Percentiles rank a stretch among this genome's conserved stretches.
Conservation (phyloP, 2,329 filamentous ascomycete genomes). For the Helotiales sp. region DNA sequence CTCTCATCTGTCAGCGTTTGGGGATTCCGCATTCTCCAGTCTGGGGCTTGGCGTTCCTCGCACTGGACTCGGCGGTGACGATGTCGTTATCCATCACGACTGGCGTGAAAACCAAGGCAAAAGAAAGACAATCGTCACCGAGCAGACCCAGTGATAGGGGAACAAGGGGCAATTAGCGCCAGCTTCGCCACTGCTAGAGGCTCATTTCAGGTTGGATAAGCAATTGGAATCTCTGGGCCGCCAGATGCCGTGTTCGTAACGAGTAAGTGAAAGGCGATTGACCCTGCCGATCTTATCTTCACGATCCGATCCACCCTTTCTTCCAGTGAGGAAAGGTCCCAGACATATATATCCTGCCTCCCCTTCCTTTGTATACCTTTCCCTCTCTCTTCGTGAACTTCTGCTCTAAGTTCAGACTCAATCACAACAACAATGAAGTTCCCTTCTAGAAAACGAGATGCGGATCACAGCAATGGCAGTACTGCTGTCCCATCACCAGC, state of each 20-base stretch:
- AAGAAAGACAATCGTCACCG: slow-evolving; percentile 7
- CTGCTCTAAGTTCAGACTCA: neutral
- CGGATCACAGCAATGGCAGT: slow-evolving; percentile 12
- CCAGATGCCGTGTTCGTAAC: neutral
- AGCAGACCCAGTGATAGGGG: neutral
- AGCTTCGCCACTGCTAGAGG: neutral
- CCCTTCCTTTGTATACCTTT: neutral
- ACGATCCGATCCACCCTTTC: slow-evolving; percentile 2
- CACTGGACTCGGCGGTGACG: slow-evolving; percentile 2
- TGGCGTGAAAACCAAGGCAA: slow-evolving; percentile 6
- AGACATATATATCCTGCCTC: neutral
- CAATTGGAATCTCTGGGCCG: neutral
- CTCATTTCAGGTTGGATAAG: neutral
- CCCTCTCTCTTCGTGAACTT: neutral
- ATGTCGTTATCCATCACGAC: neutral
- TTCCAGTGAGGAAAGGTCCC: slow-evolving; percentile 2
- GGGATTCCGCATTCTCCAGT: slow-evolving; percentile 22
- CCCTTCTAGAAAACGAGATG: slow-evolving; percentile 16
- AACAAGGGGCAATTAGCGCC: slow-evolving; percentile 2
- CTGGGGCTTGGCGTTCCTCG: slow-evolving; percentile 20
- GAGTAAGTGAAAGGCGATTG: slow-evolving; percentile 9
- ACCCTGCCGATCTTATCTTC: slow-evolving; percentile 4
- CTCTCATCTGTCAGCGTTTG: slow-evolving; percentile 11
- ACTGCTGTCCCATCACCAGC: slow-evolving; percentile 17
- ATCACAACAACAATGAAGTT: slow-evolving; percentile 23